Evolutionary conservation across 1,284 basidiomycete genomes (phyloP), one percentile per base, ranked within the genome.

Genomic region (Boletus mariae): DNA sequence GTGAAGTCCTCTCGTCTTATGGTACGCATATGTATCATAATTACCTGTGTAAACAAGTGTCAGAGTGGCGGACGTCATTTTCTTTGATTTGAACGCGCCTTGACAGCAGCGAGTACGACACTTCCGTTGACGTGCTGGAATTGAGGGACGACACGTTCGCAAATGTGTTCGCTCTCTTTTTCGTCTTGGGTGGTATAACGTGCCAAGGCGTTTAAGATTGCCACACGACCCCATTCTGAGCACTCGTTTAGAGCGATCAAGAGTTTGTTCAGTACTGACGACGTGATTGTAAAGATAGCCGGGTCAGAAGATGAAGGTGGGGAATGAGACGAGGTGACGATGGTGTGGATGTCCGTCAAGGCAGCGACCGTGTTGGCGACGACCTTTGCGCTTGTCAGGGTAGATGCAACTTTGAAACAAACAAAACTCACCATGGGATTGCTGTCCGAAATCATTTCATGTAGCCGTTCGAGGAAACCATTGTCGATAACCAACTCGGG

Each of bases 161-260:
- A 98, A 56, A 99, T 98, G 71, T 98, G 95, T 69, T 99, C 97
- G 65, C 90, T 91, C 74, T 99, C 97, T 71, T 94, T 91, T 55
- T 90, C 90, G 64, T 97, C 95, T 28, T 79, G 75, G 0, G 93
- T 83, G 47, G 78, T 79, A 71, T 98, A 99, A 47, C 92, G 83
- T 9, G 92, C 81, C 41, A 99, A 75, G 0, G 92, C 92, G 55
- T 89, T 90, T 51, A 99, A 75, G 47, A 99, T 87, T 1, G 94
- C 92, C 23, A 99, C 94, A 53, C 96, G 83, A 32, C 96, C 96
- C 96, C 96, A 99, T 75, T 99, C 96, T 0, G 96, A 97, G 70
- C 96, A 98, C 73, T 98, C 97, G 70, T 98, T 98, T 34, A 99
- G 79, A 2, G 96, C 96, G 50, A 98, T 90, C 54, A 99, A 80